Evolutionary conservation across 192 early-diverging fungal genomes (phyloP).

Genomic region (Mortierella claussenii): DNA sequence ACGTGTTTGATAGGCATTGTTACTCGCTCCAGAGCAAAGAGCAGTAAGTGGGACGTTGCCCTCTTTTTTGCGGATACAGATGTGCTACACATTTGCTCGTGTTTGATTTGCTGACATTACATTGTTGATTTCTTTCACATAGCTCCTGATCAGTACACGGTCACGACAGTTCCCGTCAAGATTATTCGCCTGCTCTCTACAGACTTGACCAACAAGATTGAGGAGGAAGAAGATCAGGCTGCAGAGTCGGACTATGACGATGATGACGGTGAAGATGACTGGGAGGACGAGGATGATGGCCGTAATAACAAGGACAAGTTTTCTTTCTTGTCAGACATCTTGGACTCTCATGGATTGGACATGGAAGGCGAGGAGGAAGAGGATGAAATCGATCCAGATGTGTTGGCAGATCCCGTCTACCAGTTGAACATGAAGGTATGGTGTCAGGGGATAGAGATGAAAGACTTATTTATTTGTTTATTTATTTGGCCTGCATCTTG

Average conservation of each 20-base stretch:
- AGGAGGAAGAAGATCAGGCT: constrained; percentile 63
- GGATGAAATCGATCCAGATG: constrained; percentile 71
- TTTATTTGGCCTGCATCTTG: too few relatives aligned
- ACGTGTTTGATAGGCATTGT: constrained; percentile 60
- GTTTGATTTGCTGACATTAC: too few relatives aligned
- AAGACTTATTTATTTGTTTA: constrained; percentile 8
- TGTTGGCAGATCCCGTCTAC: constrained; percentile 73
- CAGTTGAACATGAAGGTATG: constrained; percentile 72
- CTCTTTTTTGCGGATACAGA: background rate
- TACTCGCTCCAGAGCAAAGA: constrained; percentile 63
- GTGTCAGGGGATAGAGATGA: constrained; percentile 1
- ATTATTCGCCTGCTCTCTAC: constrained; percentile 85
- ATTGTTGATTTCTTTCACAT: background rate
- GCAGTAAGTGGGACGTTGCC: constrained; percentile 33
- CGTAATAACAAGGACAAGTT: constrained; percentile 50
- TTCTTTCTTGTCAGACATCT: constrained; percentile 19
- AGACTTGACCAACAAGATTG: constrained; percentile 79
- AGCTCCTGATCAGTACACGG: constrained; percentile 84
- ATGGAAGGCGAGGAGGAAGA: constrained; percentile 66
- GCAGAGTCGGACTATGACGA: constrained; percentile 64
- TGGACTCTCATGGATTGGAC: constrained; percentile 27
- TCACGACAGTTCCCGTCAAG: constrained; percentile 83
- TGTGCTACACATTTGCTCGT: too few relatives aligned
- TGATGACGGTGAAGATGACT: constrained; percentile 61
- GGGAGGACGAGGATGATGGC: constrained; percentile 68